phyloP scores from a whole-genome alignment of 2,329 filamentous ascomycete species.

The Neofusicoccum parvum region DNA sequence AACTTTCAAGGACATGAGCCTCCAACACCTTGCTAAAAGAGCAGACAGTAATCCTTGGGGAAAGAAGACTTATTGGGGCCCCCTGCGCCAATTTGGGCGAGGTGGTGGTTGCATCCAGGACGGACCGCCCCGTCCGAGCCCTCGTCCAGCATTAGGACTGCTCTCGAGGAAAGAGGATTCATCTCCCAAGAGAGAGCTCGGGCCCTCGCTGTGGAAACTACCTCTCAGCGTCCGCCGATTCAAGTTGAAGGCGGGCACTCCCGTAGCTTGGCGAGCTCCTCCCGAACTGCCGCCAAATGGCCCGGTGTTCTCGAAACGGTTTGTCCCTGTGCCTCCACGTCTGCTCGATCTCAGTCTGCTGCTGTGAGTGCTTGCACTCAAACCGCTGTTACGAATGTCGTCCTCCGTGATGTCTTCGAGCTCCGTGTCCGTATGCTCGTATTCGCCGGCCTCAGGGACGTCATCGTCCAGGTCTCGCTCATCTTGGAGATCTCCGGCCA shows the following conservation, averaged over 20 bases:
- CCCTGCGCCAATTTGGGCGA: slow-evolving; percentile 7
- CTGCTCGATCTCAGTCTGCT: slow-evolving; percentile 5
- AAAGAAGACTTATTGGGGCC: neutral
- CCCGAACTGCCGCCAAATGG: neutral
- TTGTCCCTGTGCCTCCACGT: neutral
- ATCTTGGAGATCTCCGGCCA: slow-evolving; percentile 50
- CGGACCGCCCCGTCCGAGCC: slow-evolving; percentile 2
- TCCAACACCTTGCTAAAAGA: slow-evolving; percentile 1
- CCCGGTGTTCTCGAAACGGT: neutral
- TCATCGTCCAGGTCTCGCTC: slow-evolving; percentile 53
- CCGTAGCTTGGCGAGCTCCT: slow-evolving; percentile 4
- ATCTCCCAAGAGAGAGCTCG: slow-evolving; percentile 17
- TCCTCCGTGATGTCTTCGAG: slow-evolving; percentile 39
- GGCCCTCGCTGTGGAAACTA: slow-evolving; percentile 19
- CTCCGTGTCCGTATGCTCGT: slow-evolving; percentile 58
- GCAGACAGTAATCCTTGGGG: neutral
- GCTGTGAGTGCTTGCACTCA: neutral
- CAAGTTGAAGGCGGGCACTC: slow-evolving; percentile 11
- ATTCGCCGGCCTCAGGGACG: slow-evolving; percentile 54
- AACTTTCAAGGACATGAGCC: neutral
- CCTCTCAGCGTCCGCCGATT: slow-evolving; percentile 7
- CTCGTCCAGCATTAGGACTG: slow-evolving; percentile 12
- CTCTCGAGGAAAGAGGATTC: slow-evolving; percentile 12
- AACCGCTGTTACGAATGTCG: slow-evolving; percentile 4
- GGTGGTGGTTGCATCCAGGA: slow-evolving; percentile 20